phyloP scores from a whole-genome alignment of 805 yeast genomes.

The Ogataea pini region DNA sequence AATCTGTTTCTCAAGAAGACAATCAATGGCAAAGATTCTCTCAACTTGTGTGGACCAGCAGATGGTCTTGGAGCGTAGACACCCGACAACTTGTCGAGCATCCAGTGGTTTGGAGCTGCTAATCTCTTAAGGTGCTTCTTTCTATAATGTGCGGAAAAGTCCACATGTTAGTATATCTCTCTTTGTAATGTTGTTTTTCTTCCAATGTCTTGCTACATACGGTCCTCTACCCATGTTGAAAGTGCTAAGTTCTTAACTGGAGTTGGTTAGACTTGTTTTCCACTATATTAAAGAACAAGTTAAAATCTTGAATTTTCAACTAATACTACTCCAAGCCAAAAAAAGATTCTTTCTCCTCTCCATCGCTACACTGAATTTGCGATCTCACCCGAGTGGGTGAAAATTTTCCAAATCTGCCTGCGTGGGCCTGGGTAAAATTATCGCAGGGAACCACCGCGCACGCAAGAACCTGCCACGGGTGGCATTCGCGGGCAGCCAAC shows the following conservation, averaged over 20 bases:
- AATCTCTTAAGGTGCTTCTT: conserved; percentile 99
- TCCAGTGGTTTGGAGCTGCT: conserved; percentile 99
- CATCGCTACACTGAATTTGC: conserved; percentile 17
- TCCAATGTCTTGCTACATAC: conserved; percentile 40
- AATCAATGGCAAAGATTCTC: conserved; percentile 96
- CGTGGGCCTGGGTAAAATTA: not conserved
- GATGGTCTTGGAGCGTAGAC: conserved; percentile 99
- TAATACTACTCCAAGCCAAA: conserved; percentile 4
- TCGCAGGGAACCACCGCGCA: too few relatives aligned
- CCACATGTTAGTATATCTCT: conserved; percentile 1
- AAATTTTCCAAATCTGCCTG: conserved; percentile 12
- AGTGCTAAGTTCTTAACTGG: conserved; percentile 11
- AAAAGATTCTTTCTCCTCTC: conserved; percentile 2
- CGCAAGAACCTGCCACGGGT: too few relatives aligned
- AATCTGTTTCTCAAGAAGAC: conserved; percentile 98
- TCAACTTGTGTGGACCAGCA: conserved; percentile 98
- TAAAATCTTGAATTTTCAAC: conserved; percentile 7
- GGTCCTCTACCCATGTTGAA: conserved; percentile 78
- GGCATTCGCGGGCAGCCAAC: not conserved
- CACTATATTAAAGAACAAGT: conserved; percentile 5
- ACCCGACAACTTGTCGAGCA: conserved; percentile 99
- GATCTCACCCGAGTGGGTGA: conserved; percentile 8
- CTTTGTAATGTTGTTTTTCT: not conserved
- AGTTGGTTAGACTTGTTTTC: conserved; percentile 6
- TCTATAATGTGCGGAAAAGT: conserved; percentile 43